These are phyloP conservation scores for Pleurotus salmoneostramineus DNA, from an alignment of 768 basidiomycete species.

Conservation along the genomic window DNA sequence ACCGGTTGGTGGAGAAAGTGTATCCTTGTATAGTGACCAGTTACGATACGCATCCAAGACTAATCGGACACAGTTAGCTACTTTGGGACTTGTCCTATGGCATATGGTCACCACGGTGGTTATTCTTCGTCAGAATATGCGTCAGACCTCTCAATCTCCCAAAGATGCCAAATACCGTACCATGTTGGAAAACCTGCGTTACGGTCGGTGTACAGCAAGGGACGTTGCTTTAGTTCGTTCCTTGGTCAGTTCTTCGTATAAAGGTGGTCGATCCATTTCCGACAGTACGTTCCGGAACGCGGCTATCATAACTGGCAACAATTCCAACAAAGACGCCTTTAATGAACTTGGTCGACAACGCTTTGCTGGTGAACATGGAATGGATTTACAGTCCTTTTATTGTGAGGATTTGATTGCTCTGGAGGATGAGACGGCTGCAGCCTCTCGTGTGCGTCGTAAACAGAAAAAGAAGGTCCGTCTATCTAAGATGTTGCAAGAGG, in stretches of 20 bases:
- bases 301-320: slow-evolving; percentile 27
- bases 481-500: slow-evolving; percentile 9
- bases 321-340: slow-evolving; percentile 24
- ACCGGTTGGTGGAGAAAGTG: slow-evolving; percentile 13
- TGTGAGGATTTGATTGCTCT: slow-evolving; percentile 11
- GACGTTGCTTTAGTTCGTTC: slow-evolving; percentile 26
- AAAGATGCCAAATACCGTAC: slow-evolving; percentile 23
- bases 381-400: slow-evolving; percentile 20
- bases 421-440: background rate
- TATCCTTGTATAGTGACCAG: slow-evolving; percentile 13
- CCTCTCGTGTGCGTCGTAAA: background rate
- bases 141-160: slow-evolving; percentile 16
- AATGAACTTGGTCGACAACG: slow-evolving; percentile 22
- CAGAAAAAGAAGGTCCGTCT: background rate
- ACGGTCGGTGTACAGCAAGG: slow-evolving; percentile 24
- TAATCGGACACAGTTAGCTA: slow-evolving; percentile 15
- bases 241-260: slow-evolving; percentile 9
- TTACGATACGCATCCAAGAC: slow-evolving; percentile 3
- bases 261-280: slow-evolving; percentile 9
- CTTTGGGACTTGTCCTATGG: slow-evolving; percentile 23
- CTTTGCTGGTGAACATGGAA: slow-evolving; percentile 26
- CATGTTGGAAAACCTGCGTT: slow-evolving; percentile 25
- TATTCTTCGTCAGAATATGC: slow-evolving; percentile 28
- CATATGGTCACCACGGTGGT: slow-evolving; percentile 27
- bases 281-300: slow-evolving; percentile 20